Evolutionary conservation across 768 basidiomycete genomes (phyloP).

Genomic region (Rhizopogon vesiculosus): DNA sequence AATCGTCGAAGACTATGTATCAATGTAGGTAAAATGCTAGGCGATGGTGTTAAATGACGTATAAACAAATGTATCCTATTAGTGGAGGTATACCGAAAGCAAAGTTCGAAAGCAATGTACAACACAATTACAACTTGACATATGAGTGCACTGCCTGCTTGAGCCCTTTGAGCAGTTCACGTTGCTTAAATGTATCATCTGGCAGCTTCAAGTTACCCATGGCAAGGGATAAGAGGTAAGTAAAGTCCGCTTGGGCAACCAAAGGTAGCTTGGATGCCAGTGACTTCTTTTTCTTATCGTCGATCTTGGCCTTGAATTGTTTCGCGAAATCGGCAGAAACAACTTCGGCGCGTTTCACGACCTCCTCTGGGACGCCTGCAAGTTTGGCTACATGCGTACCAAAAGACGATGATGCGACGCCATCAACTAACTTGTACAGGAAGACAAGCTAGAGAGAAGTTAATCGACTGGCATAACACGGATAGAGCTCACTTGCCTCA

Average conservation of each 20-base stretch:
- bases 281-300: constrained; percentile 51
- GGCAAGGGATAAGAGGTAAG: constrained; percentile 64
- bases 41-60: background rate
- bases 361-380: constrained; percentile 82
- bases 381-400: constrained; percentile 94
- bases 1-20: background rate
- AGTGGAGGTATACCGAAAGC: background rate
- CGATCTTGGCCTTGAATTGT: constrained; percentile 79
- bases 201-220: constrained; percentile 49
- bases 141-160: constrained; percentile 37
- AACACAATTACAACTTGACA: background rate
- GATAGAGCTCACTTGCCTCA: constrained; percentile 46
- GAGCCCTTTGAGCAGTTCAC: constrained; percentile 50
- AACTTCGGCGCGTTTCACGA: constrained; percentile 84
- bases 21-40: background rate
- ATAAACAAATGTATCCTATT: background rate
- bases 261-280: constrained; percentile 65
- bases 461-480: background rate
- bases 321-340: constrained; percentile 84
- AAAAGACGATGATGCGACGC: constrained; percentile 84
- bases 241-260: constrained; percentile 86
- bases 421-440: constrained; percentile 89
- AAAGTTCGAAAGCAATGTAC: background rate
- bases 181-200: constrained; percentile 45
- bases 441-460: constrained; percentile 66